Evolutionary conservation across 768 basidiomycete species (phyloP), one percentile per base, ranked within the genome.

Genomic region (Amanita rubescens): DNA sequence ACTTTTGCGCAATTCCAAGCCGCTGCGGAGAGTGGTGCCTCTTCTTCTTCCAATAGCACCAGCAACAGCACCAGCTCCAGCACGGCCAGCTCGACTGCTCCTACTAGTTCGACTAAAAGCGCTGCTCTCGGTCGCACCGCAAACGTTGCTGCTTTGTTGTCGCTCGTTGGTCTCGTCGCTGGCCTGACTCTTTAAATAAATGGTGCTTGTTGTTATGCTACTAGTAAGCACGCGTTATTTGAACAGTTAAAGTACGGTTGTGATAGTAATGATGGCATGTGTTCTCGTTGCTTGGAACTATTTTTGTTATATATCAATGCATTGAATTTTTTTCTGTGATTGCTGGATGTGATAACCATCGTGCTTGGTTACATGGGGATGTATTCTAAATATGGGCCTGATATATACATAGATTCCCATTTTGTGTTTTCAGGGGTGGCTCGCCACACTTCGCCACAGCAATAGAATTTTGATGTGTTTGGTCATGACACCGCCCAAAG

Each of bases 1-100:
- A 72, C 65, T 46, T 80, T 77, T 56, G 70, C 61, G 1, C 66
- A 65, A 20, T 84, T 77, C 76, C 72, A 76, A 69, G 73, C 68
- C 34, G 33, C 30, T 9, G 32, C 48, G 30, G 15, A 17, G n/a
- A 48, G 4, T 27, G 25, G 25, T n/a, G n/a, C n/a, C 20, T 9
- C 14, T 1, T 10, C 17, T 2, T 39, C 19, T n/a, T 14, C 19
- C 14, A 4, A 11, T 51, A 58, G 62, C 65, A 20, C 68, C 62
- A 46, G 59, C 64, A 39, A 61, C 55, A 51, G 53, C 33, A 56
- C 53, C 34, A 41, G 55, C 10, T n/a, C n/a, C n/a, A n/a, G n/a
- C n/a, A n/a, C n/a, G n/a, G n/a, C n/a, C n/a, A n/a, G n/a, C n/a
- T n/a, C n/a, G n/a, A n/a, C n/a, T n/a, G n/a, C 46, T 32, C 35